Conservation (phyloP, 306 rosid genomes). For the Carpinus fangiana region DNA sequence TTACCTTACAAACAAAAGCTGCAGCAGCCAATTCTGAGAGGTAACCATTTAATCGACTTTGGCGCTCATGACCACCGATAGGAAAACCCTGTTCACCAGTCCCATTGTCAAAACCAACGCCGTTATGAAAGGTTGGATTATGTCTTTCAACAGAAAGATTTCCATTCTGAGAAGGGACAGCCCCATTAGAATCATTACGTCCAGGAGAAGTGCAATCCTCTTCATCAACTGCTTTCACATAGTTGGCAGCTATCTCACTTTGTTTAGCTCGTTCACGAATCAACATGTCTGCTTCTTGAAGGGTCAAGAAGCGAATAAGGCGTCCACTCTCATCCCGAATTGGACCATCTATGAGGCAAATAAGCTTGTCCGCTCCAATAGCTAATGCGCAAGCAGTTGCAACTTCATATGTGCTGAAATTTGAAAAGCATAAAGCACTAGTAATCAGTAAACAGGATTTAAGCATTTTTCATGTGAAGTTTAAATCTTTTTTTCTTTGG, state of each 20-base stretch:
- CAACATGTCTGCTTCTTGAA: constrained; percentile 90
- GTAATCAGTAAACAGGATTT: constrained; percentile 27
- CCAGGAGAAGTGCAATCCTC: constrained; percentile 48
- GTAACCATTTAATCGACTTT: constrained; percentile 81
- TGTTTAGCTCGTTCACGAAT: constrained; percentile 85
- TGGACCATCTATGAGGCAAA: constrained; percentile 92
- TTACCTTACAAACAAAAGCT: constrained; percentile 94
- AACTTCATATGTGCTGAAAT: constrained; percentile 89
- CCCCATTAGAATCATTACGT: constrained; percentile 37
- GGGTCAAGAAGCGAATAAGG: constrained; percentile 75
- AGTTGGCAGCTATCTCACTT: constrained; percentile 91
- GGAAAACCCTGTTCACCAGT: constrained; percentile 89
- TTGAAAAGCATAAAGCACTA: constrained; percentile 10
- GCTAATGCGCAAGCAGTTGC: constrained; percentile 98
- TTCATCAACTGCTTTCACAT: constrained; percentile 79
- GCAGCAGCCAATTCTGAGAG: constrained; percentile 99
- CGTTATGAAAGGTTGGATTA: constrained; percentile 68
- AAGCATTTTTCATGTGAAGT: constrained; percentile 12
- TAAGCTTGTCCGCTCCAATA: constrained; percentile 87
- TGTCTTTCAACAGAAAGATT: constrained; percentile 34
- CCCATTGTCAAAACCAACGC: constrained; percentile 86
- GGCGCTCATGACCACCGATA: constrained; percentile 86
- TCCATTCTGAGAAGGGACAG: constrained; percentile 52
- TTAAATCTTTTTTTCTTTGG: not conserved
- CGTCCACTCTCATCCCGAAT: constrained; percentile 83